phyloP scores from a whole-genome alignment of 495 filamentous ascomycete genomes.

The Penicillium bialowiezense region DNA sequence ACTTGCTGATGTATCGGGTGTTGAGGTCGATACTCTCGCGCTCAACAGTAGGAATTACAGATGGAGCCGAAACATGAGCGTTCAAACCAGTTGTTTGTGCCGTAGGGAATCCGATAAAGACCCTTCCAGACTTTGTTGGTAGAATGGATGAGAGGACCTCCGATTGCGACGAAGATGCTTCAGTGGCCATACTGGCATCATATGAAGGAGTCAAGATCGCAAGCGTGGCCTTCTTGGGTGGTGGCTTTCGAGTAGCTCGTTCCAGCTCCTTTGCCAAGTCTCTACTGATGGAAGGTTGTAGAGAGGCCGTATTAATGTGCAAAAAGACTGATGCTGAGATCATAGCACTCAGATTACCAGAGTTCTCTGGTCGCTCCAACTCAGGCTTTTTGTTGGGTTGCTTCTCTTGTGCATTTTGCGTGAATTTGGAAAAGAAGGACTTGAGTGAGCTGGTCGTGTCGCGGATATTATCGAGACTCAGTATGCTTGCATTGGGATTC shows the following conservation, averaged over 20 bases:
- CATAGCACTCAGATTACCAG: conserved; percentile 61
- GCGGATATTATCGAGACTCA: conserved; percentile 36
- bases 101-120: conserved; percentile 98
- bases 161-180: conserved; percentile 54
- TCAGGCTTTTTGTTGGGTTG: conserved; percentile 23
- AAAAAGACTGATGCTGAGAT: conserved; percentile 80
- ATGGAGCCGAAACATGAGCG: conserved; percentile 96
- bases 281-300: conserved; percentile 65
- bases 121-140: conserved; percentile 78
- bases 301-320: conserved; percentile 76
- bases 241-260: conserved; percentile 93
- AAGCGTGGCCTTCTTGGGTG: conserved; percentile 79
- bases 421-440: conserved; percentile 76
- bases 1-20: conserved; percentile 85
- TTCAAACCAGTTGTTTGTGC: conserved; percentile 93
- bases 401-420: conserved; percentile 41
- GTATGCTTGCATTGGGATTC: conserved; percentile 56
- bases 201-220: conserved; percentile 88
- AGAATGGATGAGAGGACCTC: conserved; percentile 89
- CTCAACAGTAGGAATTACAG: conserved; percentile 98
- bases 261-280: conserved; percentile 83
- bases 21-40: conserved; percentile 96
- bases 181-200: conserved; percentile 70
- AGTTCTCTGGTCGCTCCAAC: conserved; percentile 29
- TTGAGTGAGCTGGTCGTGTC: conserved; percentile 60